A percentile compares a stretch with the other conserved stretches of the same genome.
Conservation (phyloP, 495 filamentous ascomycete species). For the Symbiotaphrina buchneri region DNA sequence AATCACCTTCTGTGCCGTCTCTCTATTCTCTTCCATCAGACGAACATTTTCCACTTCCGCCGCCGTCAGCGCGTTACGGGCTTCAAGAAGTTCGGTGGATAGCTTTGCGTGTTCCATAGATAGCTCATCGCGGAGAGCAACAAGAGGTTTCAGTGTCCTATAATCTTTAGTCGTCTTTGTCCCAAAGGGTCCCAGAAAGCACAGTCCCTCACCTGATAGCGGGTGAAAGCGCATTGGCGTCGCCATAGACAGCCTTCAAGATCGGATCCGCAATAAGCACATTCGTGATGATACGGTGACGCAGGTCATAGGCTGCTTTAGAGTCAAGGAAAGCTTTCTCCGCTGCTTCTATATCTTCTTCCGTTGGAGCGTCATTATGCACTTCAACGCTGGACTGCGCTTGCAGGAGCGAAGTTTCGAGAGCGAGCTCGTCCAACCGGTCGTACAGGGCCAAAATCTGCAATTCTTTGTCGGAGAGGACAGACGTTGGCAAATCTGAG, state of each 20-base stretch:
- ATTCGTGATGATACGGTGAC: conserved; percentile 38
- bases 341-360: conserved; percentile 26
- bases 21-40: conserved; percentile 32
- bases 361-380: too few relatives aligned
- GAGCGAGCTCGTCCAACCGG: conserved; percentile 39
- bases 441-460: conserved; percentile 44
- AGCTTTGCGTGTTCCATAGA: conserved; percentile 35
- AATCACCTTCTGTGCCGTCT: conserved; percentile 34
- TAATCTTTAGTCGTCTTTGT: too few relatives aligned
- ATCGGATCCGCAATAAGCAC: conserved; percentile 49
- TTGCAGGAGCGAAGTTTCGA: conserved; percentile 45
- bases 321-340: conserved; percentile 46
- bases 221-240: conserved; percentile 38
- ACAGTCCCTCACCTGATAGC: too few relatives aligned
- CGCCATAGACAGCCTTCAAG: conserved; percentile 53
- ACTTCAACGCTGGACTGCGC: too few relatives aligned
- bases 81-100: conserved; percentile 22
- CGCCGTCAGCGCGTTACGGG: conserved; percentile 22
- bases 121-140: conserved; percentile 43
- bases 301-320: conserved; percentile 40
- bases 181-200: too few relatives aligned
- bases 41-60: conserved; percentile 31
- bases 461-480: conserved; percentile 35
- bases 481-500: too few relatives aligned
- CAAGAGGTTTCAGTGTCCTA: too few relatives aligned